Percentiles rank a stretch among this genome's conserved stretches.
Evolutionary conservation across 371 early-diverging fungal species (phyloP).

Genomic region (Mortierella sp.): DNA sequence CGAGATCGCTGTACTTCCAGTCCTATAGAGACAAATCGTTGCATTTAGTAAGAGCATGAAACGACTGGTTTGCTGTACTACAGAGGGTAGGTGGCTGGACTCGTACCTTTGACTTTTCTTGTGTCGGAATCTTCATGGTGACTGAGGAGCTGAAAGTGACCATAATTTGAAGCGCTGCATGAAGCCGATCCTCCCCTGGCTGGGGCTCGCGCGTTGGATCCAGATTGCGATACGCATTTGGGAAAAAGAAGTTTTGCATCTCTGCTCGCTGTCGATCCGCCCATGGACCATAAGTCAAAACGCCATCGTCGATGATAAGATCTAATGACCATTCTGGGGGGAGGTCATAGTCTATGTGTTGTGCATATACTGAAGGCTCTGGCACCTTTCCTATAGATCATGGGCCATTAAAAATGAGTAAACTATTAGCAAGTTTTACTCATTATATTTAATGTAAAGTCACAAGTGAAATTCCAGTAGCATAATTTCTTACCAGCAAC

Average conservation of each 20-base stretch:
- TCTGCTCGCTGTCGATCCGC: conserved; percentile 79
- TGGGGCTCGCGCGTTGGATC: conserved; percentile 58
- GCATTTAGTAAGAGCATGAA: not conserved
- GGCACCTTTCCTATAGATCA: conserved; percentile 62
- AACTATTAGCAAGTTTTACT: no score
- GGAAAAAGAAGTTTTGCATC: conserved; percentile 85
- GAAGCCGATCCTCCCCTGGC: conserved; percentile 69
- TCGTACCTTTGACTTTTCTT: conserved; percentile 80
- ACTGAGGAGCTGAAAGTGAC: conserved; percentile 75
- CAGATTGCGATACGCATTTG: conserved; percentile 69
- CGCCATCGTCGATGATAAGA: conserved; percentile 66
- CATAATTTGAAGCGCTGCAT: conserved; percentile 69
- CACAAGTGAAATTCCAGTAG: no score
- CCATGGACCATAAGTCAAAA: conserved; percentile 89
- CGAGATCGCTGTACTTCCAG: conserved; percentile 69
- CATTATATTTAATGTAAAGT: no score
- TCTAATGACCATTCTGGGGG: conserved; percentile 83
- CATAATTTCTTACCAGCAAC: conserved; percentile 76
- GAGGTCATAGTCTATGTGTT: conserved; percentile 60
- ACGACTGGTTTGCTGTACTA: not conserved
- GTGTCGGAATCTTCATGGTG: conserved; percentile 73
- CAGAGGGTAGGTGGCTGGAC: not conserved
- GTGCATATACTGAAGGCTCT: conserved; percentile 29
- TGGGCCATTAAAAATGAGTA: not conserved
- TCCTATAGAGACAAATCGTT: conserved; percentile 59